A percentile compares a stretch with the other conserved stretches of the same genome.
Evolutionary conservation across 371 early-diverging fungal genomes (phyloP).

Genomic region (Mycotypha africana): DNA sequence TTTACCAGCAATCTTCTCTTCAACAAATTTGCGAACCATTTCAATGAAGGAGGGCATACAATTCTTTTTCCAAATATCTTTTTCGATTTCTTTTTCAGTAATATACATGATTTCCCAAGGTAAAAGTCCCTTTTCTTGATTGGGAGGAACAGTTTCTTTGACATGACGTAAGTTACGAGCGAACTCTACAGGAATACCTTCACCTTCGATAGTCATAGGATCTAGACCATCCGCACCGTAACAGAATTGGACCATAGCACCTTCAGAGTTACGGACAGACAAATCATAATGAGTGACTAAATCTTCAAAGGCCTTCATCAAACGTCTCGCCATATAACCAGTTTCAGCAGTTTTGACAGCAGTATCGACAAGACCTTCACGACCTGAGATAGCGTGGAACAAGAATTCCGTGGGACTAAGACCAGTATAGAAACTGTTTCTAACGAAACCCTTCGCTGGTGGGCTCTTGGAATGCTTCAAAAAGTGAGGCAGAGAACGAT

Average conservation of each 20-base stretch:
- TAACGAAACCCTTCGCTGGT: constrained; percentile 97
- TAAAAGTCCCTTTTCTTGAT: constrained; percentile 38
- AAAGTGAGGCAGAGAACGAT: constrained; percentile 98
- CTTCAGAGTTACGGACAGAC: constrained; percentile 94
- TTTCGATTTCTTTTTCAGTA: constrained; percentile 41
- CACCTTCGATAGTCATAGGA: constrained; percentile 94
- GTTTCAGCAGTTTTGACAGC: constrained; percentile 99
- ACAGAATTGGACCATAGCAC: constrained; percentile 92
- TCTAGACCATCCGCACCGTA: constrained; percentile 99
- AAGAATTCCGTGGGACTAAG: constrained; percentile 96
- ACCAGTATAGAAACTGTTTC: constrained; percentile 96
- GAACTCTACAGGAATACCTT: constrained; percentile 88
- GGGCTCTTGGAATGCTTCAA: constrained; percentile 85
- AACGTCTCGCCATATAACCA: constrained; percentile 98
- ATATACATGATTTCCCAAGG: constrained; percentile 71
- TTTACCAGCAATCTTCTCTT: constrained; percentile 49
- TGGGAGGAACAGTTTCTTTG: constrained; percentile 33
- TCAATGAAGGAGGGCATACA: constrained; percentile 68
- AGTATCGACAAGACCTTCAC: constrained; percentile 99
- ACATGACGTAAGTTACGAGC: constrained; percentile 74
- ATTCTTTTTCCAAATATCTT: constrained; percentile 53
- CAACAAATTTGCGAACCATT: constrained; percentile 47
- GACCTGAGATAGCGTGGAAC: constrained; percentile 99
- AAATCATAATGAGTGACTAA: constrained; percentile 92
- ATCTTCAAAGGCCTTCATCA: constrained; percentile 99